phyloP scores from a whole-genome alignment of 2,329 filamentous ascomycete species.

The Colletotrichum karsti region DNA sequence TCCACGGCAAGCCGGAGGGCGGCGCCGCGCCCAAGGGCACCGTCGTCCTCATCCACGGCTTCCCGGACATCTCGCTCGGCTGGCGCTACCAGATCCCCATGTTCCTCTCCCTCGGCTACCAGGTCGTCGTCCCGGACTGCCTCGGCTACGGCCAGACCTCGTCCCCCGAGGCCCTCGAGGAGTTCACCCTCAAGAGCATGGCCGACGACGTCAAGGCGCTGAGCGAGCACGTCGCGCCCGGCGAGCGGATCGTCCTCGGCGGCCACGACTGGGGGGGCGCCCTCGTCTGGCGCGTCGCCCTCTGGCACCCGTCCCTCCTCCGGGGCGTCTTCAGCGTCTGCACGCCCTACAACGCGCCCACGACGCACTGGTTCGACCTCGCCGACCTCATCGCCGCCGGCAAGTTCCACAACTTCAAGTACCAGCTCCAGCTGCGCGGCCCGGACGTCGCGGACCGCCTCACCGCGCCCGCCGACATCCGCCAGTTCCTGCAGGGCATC shows the following conservation, averaged over 20 bases:
- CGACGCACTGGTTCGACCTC: constrained; percentile 59
- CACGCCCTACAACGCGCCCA: constrained; percentile 74
- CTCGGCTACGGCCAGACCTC: constrained; percentile 85
- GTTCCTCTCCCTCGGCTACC: constrained; percentile 75
- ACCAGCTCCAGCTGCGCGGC: constrained; percentile 83
- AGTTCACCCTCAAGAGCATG: constrained; percentile 71
- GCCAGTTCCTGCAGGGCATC: constrained; percentile 74
- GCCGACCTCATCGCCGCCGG: constrained; percentile 65
- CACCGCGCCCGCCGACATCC: constrained; percentile 68
- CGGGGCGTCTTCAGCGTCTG: constrained; percentile 81
- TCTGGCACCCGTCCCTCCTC: constrained; percentile 78
- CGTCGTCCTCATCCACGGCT: constrained; percentile 73
- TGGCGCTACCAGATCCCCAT: constrained; percentile 91
- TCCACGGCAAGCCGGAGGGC: constrained; percentile 59
- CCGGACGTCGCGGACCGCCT: constrained; percentile 70
- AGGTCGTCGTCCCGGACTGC: constrained; percentile 86
- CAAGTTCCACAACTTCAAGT: constrained; percentile 75
- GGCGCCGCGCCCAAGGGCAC: constrained; percentile 56
- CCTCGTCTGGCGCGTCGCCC: constrained; percentile 77
- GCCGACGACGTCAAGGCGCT: constrained; percentile 80
- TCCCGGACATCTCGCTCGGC: constrained; percentile 82
- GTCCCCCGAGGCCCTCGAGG: constrained; percentile 66
- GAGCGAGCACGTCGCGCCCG: constrained; percentile 60
- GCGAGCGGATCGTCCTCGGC: constrained; percentile 75
- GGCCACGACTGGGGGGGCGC: constrained; percentile 94